Conservation (phyloP, 225 moss, liverwort and hornwort genomes). For the Rhytidiadelphus loreus region DNA sequence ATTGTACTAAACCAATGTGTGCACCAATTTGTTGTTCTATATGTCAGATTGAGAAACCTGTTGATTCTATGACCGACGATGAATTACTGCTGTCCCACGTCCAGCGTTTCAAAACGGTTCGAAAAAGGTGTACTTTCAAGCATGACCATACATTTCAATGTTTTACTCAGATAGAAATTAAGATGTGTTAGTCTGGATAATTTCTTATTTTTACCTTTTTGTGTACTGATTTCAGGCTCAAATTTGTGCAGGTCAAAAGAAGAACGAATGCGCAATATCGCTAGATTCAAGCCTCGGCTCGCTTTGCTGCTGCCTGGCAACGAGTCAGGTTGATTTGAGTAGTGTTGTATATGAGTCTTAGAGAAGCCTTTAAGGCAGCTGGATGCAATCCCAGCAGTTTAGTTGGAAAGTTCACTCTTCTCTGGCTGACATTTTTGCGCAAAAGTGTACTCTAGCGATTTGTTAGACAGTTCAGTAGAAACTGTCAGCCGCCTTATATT, state of each 20-base stretch:
- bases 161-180: background rate
- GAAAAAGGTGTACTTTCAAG: constrained; percentile 49
- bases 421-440: constrained; percentile 13
- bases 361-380: background rate
- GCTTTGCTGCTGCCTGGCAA: constrained; percentile 64
- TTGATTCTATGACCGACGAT: constrained; percentile 29
- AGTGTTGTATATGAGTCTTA: background rate
- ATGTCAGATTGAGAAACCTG: constrained; percentile 20
- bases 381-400: constrained; percentile 11
- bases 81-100: constrained; percentile 62
- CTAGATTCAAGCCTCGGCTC: constrained; percentile 77
- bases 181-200: background rate
- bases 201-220: background rate
- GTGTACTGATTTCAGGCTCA: background rate
- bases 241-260: constrained; percentile 51
- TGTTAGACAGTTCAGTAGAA: constrained; percentile 22
- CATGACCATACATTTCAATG: background rate
- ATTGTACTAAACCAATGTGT: background rate
- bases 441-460: constrained; percentile 24
- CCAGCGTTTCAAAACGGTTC: constrained; percentile 57
- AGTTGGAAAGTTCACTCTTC: constrained; percentile 7
- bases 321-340: constrained; percentile 37
- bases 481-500: constrained; percentile 10
- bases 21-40: background rate
- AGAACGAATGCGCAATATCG: constrained; percentile 56